Percentiles rank a stretch among this genome's conserved stretches.
phyloP scores from a whole-genome alignment of 73 alveolate genomes.

The Symbiodinium natans region DNA sequence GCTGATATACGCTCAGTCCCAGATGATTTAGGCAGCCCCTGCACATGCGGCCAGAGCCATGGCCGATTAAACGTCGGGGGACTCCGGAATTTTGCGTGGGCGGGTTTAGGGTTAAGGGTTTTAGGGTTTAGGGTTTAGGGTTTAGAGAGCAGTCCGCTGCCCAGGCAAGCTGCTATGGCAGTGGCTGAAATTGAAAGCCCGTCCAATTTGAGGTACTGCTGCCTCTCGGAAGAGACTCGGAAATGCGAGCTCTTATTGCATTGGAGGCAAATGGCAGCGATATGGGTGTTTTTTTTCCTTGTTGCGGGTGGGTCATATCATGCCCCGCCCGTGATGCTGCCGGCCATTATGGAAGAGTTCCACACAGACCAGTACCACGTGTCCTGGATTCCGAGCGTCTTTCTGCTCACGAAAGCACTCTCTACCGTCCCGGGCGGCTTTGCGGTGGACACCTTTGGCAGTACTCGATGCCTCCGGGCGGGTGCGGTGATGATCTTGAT shows the following conservation, averaged over 20 bases:
- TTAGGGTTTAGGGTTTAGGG: too few species aligned
- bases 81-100: too few species aligned
- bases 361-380: constrained; percentile 10
- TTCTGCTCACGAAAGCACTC: not conserved
- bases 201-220: not conserved
- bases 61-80: too few species aligned
- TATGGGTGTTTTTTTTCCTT: not conserved
- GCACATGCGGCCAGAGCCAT: too few species aligned
- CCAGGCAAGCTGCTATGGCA: not conserved
- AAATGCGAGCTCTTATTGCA: not conserved
- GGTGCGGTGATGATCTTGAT: not conserved
- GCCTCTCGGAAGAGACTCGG: not conserved
- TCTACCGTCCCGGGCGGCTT: not conserved
- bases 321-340: constrained; percentile 21
- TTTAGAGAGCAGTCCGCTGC: too few species aligned
- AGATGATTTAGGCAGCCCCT: too few species aligned
- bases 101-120: too few species aligned
- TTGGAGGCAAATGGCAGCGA: not conserved
- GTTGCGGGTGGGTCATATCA: not conserved
- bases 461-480: not conserved
- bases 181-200: not conserved
- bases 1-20: too few species aligned
- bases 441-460: not conserved
- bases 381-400: not conserved
- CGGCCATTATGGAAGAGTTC: constrained; percentile 4